Base-by-base conservation (phyloP, 768 basidiomycete species). In the Polyporus arcularius region DNA sequence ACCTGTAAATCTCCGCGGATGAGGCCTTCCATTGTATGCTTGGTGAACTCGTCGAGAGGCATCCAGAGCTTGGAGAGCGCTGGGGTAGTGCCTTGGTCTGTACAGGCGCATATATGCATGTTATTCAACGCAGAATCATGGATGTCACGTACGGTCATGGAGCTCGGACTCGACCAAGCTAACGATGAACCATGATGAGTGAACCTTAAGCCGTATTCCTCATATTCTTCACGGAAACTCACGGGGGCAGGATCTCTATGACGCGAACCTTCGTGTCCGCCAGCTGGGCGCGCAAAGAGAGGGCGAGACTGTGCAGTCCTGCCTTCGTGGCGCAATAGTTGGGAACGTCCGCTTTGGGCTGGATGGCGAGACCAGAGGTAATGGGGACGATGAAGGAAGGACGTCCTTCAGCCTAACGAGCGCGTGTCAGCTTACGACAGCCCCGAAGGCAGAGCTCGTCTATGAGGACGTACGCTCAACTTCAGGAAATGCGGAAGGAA, bases 161-260 rank as follows among this genome's bases (percentile, higher is more conserved):
- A 86, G 72, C 65, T 86, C 85, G 3, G 84, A 85, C 70, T 86
- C 85, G 9, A 84, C 82, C 9, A 86, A 74, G 11, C 84, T 85
- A 55, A 35, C 9, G 10, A 38, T 4, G 32, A 32, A 16, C 10
- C 11, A 31, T 11, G 21, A 31, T 10, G 18, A 43, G 30, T 47
- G 53, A 39, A 47, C 11, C 51, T n/a, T 31, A 4, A 35, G 35
- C 11, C 1, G 3, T 35, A 35, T n/a, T n/a, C n/a, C 35, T 35
- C 35, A 3, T 2, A 6, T 7, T 35, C 35, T 1, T 35, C 21
- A 1, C 21, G 21, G 21, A 21, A 18, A 75, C 82, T 68, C 57
- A 86, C 82, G 86, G 85, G 10, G 85, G 85, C 4, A 83, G 72
- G 26, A 87, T 77, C 65, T 87, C 86, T 21, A 83, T 71, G 6